phyloP scores from a whole-genome alignment of 371 early-diverging fungal species.

The Chytridium lagenaria region DNA sequence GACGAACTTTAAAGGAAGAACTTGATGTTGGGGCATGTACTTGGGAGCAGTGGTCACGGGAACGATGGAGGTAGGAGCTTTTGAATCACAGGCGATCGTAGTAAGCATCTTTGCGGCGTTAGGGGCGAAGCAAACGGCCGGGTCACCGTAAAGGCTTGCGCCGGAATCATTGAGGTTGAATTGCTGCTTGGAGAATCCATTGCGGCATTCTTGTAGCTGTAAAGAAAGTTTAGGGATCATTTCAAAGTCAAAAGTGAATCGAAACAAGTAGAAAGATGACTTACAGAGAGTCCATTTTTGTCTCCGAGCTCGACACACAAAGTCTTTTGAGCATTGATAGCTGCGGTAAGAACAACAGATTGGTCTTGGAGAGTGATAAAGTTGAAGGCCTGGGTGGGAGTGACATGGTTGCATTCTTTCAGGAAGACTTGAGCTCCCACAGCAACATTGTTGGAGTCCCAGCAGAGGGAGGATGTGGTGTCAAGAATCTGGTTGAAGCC shows the following conservation, averaged over 20 bases:
- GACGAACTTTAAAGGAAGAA: too few relatives aligned
- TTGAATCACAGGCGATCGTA: background rate
- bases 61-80: too few relatives aligned
- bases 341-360: background rate
- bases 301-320: constrained; percentile 9
- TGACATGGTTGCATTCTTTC: background rate
- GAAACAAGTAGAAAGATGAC: background rate
- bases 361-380: background rate
- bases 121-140: background rate
- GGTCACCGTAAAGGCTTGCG: background rate
- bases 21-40: too few relatives aligned
- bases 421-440: constrained; percentile 3
- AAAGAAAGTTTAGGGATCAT: background rate
- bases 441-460: constrained; percentile 13
- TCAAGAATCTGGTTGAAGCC: background rate
- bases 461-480: constrained; percentile 12
- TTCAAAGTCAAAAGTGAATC: too few relatives aligned
- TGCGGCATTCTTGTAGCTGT: constrained; percentile 2
- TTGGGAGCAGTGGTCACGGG: too few relatives aligned
- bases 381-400: constrained; percentile 11
- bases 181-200: background rate
- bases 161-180: background rate
- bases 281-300: background rate
- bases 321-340: background rate
- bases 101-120: background rate